Evolutionary conservation across 2,329 filamentous ascomycete species (phyloP), one percentile per base, ranked within the genome.

Genomic region (Trichophyton equinum): DNA sequence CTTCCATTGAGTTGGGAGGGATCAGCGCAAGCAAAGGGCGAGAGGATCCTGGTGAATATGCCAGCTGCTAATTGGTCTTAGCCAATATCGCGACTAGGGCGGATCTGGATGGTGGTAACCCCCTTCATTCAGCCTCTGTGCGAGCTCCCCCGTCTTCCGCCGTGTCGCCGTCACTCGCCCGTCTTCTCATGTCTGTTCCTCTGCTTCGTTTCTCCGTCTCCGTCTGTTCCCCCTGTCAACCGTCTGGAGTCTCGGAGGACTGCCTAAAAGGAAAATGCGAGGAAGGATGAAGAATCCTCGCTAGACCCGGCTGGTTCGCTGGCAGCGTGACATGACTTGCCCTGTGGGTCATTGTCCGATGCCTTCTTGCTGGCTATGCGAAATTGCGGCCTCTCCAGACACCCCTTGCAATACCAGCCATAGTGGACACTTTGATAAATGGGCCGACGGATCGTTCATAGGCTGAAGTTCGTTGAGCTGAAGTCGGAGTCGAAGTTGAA

Each of bases 11-110:
- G 51, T 55, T 55, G 51, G 51, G 51, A 46, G 40, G 57, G 3
- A 97, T 99, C 67, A 97, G 99, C 82, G 99, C 99, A 75, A 96
- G 99, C 70, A 99, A 99, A 72, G 94, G 99, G 80, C 99, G 99
- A 71, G 94, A 94, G 49, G 99, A 94, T 46, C 94, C 94, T 15
- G 99, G 94, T 74, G 94, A 97, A 73, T 94, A 99, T 20, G 25
- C 51, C 8, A n/a, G 51, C 51, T 18, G 51, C 30, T 36, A 55
- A 55, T 55, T 55, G 51, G 51, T 27, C 51, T 51, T 51, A 30
- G 51, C 30, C 51, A 55, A 36, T 33, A 33, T 55, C 51, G 51
- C 51, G 27, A 36, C 51, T 55, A 55, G 20, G 51, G 51, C 51
- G 51, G 51, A 55, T 55, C 51, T 55, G 51, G 51, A 55, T 55